Percentiles rank a stretch among this genome's conserved stretches.
Evolutionary conservation across 2,329 filamentous ascomycete genomes (phyloP).

Genomic region (Beauveria brongniartii): DNA sequence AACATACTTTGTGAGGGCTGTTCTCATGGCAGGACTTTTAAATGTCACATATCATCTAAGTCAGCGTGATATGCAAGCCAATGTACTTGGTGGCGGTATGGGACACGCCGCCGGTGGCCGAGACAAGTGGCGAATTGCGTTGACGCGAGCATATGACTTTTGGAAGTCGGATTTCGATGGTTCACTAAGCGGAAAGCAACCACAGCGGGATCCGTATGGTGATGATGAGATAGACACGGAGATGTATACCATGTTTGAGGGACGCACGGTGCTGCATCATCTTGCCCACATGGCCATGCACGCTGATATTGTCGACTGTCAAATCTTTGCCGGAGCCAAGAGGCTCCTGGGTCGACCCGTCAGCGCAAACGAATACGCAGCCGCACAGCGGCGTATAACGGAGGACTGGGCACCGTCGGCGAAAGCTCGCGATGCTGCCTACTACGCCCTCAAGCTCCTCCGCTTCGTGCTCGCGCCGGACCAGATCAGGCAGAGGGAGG

Average conservation of each 20-base stretch:
- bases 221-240: conserved; percentile 52
- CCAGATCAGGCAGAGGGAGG: conserved; percentile 26
- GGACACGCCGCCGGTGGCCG: conserved; percentile 73
- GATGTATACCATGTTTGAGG: conserved; percentile 66
- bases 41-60: conserved; percentile 98
- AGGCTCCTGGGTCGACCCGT: conserved; percentile 80
- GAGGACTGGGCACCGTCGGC: conserved; percentile 84
- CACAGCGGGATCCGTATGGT: conserved; percentile 44
- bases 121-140: conserved; percentile 80
- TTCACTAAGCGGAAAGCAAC: conserved; percentile 56
- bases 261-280: conserved; percentile 81
- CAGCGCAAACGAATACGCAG: conserved; percentile 69
- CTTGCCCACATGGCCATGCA: conserved; percentile 97
- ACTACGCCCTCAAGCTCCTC: conserved; percentile 84
- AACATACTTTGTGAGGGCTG: conserved; percentile 86
- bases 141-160: conserved; percentile 83
- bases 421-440: conserved; percentile 81
- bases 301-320: conserved; percentile 93
- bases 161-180: conserved; percentile 93
- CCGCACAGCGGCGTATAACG: conserved; percentile 75
- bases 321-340: conserved; percentile 86
- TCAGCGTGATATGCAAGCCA: conserved; percentile 87
- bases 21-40: conserved; percentile 87
- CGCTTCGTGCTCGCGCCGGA: conserved; percentile 68
- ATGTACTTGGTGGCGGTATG: conserved; percentile 66